Evolutionary conservation across 2,329 filamentous ascomycete genomes (phyloP), one percentile per base, ranked within the genome.

Genomic region (Coniochaeta sp.): DNA sequence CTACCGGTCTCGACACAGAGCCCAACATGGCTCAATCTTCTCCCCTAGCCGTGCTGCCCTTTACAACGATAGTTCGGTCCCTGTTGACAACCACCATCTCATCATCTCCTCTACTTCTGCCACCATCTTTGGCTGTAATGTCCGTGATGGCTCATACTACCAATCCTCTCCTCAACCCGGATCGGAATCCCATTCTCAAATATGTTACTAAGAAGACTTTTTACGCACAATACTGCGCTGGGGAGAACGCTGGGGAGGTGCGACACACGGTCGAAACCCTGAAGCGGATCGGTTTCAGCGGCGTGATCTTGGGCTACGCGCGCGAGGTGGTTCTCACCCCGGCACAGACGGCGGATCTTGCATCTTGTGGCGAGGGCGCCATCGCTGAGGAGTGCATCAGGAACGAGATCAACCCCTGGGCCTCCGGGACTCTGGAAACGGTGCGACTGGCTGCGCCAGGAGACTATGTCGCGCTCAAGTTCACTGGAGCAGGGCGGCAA

Each of bases 191-290:
- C 0, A 55, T 93, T 1, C 79, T 96, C 17, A 82, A 86, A 50
- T 83, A 79, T 62, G 70, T 92, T 47, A 78, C 96, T 57, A 91
- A 92, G 71, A 84, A 87, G 70, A 96, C 91, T 0, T 92, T 96
- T 68, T 96, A 96, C 72, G 86, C 87, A 26, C 93, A 97, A 68
- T 97, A 96, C 74, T 97, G 93, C 73, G 91, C 90, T 0, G 93
- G 93, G 31, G 89, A 92, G 74, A 89, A 84, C 57, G 79, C 82
- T 0, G 67, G 72, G 1, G 90, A 96, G 73, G 88, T 96, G 1
- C 77, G 79, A 47, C 74, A 71, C 33, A 92, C 89, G 0, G 83
- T 91, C 33, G 70, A 79, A 1, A 77, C 80, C 1, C 79, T 96
- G 11, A 90, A 91, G 72, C 73, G 78, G 34, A 85, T 93, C 52